Base-by-base conservation (phyloP, 345 rosid species). In the Eucalyptus erythrocorys region DNA sequence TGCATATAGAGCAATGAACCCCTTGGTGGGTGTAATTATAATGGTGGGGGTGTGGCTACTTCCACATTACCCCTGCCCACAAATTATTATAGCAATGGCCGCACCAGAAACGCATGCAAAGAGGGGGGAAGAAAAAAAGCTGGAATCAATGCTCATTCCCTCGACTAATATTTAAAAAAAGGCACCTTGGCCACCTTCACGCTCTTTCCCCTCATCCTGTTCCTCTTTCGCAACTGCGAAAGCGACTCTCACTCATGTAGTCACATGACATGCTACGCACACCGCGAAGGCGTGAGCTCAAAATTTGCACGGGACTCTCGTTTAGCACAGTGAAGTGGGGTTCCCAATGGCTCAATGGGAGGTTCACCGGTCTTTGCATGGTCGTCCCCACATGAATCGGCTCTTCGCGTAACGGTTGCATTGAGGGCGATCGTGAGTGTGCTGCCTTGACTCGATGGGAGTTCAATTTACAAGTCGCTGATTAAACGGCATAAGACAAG, bases 1-100 rank as follows among this genome's bases (percentile, higher is more conserved):
- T 34, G 26, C 34, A 87, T 76, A 88, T 86, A 45, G 48, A 47
- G 71, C 84, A 76, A 76, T 40, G 84, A 76, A 22, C 8, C 47
- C 47, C 24, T 3, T 3, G 84, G 84, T 40, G 84, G 47, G 84
- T 76, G 17, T 48, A 85, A 85, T 91, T 88, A 93, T 94, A 89
- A 53, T 14, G 87, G 68, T 57, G 37, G 49, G 61, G 68, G 89
- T 79, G 71, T 43, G 42, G 49, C 57, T 86, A 76, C 84, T 76
- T 76, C 84, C 47, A 5, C 47, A 21, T 40, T 40, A 40, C 84
- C 21, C 84, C 47, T 40, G 47, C 84, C 47, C 84, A 5, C 27
- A 27, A 76, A 76, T 76, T 76, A 76, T 76, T 11, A 76, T 40
- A 6, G 84, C 84, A 27, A 76, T 40, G 47, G 84, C 13, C 9